Percentiles rank a stretch among this genome's conserved stretches.
Conservation (phyloP, 2,329 filamentous ascomycete genomes). For the Cytospora paraplurivora region DNA sequence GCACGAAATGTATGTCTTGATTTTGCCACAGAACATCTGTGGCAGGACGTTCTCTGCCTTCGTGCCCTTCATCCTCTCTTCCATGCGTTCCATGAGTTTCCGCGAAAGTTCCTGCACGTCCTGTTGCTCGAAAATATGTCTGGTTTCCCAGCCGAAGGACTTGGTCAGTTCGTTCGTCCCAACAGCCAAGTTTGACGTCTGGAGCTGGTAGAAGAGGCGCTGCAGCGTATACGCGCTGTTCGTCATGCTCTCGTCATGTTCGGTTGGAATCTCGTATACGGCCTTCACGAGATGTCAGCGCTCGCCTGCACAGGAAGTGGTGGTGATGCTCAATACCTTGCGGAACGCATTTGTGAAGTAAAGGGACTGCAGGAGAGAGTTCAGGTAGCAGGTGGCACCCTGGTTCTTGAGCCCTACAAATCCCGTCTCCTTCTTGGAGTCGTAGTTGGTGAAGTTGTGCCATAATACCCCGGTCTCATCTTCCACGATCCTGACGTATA, state of each 20-base stretch:
- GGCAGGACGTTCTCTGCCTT: constrained; percentile 85
- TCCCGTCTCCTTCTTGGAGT: constrained; percentile 98
- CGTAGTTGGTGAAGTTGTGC: constrained; percentile 93
- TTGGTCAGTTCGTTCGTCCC: constrained; percentile 91
- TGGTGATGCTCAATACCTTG: constrained; percentile 59
- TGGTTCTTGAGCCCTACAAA: constrained; percentile 97
- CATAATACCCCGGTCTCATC: constrained; percentile 87
- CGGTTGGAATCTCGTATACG: constrained; percentile 95
- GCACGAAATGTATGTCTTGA: constrained; percentile 98
- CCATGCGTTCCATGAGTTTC: constrained; percentile 95
- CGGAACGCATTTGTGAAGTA: constrained; percentile 93
- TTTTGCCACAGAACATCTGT: constrained; percentile 93
- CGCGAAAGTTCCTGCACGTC: constrained; percentile 96
- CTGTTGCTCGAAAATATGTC: constrained; percentile 98
- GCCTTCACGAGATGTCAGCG: constrained; percentile 55
- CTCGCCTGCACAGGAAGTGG: constrained; percentile 22
- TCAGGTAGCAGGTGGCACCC: constrained; percentile 87
- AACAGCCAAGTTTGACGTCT: constrained; percentile 82
- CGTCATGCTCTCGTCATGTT: constrained; percentile 74
- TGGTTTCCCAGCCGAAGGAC: constrained; percentile 97
- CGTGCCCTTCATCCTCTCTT: constrained; percentile 98
- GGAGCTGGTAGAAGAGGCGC: constrained; percentile 90
- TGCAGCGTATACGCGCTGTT: constrained; percentile 96
- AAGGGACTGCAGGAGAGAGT: constrained; percentile 80
- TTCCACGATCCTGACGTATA: constrained; percentile 79